phyloP scores from a whole-genome alignment of 257 asterid genomes.

The Lithospermum erythrorhizon region DNA sequence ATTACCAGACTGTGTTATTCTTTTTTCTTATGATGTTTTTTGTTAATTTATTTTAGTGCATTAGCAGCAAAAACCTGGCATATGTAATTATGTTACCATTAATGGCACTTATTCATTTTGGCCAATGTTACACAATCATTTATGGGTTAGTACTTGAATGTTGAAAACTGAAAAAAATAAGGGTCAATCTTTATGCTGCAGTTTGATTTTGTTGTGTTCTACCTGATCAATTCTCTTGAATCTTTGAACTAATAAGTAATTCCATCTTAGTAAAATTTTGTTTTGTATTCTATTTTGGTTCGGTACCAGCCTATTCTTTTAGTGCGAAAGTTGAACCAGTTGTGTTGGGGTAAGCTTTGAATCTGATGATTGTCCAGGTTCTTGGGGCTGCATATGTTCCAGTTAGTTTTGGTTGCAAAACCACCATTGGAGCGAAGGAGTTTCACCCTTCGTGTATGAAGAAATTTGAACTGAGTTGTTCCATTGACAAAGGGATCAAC shows the following conservation, averaged over 20 bases:
- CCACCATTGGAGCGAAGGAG: constrained; percentile 16
- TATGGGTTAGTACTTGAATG: neutral
- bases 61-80: too few relatives aligned
- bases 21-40: neutral
- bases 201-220: neutral
- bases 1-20: too few relatives aligned
- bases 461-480: constrained; percentile 37
- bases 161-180: neutral
- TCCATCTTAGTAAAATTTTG: neutral
- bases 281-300: constrained; percentile 1
- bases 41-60: neutral
- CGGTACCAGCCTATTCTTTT: neutral
- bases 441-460: constrained; percentile 13
- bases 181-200: neutral
- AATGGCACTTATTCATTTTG: neutral
- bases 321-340: neutral
- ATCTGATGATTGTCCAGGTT: constrained; percentile 30
- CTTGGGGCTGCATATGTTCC: constrained; percentile 20
- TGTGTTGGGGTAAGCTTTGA: neutral
- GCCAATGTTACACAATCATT: too few relatives aligned
- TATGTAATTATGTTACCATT: neutral
- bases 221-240: neutral
- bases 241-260: neutral
- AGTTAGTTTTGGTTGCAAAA: constrained; percentile 24
- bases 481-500: constrained; percentile 49